A percentile compares a stretch with the other conserved stretches of the same genome.
phyloP scores from a whole-genome alignment of 2,329 filamentous ascomycete species.

The Seiridium unicorne region DNA sequence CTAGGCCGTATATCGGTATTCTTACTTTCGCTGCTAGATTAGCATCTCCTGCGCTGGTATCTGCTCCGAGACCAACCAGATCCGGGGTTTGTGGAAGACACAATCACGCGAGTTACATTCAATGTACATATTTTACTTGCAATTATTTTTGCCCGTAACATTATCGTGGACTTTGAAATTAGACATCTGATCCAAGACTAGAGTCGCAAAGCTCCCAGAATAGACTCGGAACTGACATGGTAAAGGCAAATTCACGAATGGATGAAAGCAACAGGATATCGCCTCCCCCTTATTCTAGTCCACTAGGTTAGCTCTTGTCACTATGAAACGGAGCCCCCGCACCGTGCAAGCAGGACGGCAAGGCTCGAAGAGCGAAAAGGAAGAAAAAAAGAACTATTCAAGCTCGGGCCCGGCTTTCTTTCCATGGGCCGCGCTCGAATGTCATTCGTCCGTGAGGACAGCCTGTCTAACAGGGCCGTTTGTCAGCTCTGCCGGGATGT shows the following conservation, averaged over 20 bases:
- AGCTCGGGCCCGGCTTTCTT: not conserved
- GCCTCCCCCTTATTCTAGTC: not conserved
- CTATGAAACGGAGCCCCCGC: not conserved
- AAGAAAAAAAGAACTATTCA: not conserved
- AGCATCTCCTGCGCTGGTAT: constrained; percentile 2
- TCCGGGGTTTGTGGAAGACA: not conserved
- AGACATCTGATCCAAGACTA: not conserved
- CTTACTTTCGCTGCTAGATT: not conserved
- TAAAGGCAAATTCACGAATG: too few relatives aligned
- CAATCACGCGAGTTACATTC: not conserved
- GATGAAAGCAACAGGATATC: not conserved
- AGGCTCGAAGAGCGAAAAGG: not conserved
- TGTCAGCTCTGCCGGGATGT: not conserved
- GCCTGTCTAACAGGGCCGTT: not conserved
- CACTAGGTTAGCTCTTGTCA: not conserved
- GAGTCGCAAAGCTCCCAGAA: too few relatives aligned
- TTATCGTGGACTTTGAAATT: not conserved
- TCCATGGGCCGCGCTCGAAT: not conserved
- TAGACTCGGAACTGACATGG: too few relatives aligned
- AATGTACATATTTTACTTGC: not conserved
- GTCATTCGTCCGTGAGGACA: too few relatives aligned
- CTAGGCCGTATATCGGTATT: not conserved
- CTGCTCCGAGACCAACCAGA: not conserved
- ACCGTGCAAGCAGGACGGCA: not conserved
- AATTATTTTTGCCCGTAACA: not conserved